These are phyloP conservation scores for Cyanophora paradoxa DNA, from an alignment of 78 protist species.

Conservation along the genomic window DNA sequence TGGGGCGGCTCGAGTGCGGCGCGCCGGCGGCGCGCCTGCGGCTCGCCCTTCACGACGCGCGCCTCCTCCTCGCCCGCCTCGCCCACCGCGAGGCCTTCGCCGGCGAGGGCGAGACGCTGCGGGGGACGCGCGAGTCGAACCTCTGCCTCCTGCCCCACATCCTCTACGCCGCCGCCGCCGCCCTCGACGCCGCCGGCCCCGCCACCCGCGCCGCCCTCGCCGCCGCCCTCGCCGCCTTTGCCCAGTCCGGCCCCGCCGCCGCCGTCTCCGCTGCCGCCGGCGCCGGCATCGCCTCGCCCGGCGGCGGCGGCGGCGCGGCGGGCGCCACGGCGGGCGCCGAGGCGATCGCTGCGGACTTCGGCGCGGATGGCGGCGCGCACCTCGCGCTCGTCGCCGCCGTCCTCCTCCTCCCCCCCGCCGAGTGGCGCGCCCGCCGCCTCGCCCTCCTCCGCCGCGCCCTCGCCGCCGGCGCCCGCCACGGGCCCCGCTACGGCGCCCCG, in stretches of 20 bases:
- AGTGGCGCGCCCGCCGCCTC: too few species aligned
- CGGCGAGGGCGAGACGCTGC: background rate
- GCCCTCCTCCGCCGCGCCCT: too few species aligned
- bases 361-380: background rate
- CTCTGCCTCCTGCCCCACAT: background rate
- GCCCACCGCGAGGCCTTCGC: slow-evolving; percentile 15
- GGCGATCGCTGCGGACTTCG: too few species aligned
- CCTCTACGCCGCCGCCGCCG: background rate
- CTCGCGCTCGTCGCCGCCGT: too few species aligned
- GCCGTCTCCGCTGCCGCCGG: background rate
- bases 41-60: slow-evolving; percentile 16
- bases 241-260: background rate
- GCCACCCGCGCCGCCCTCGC: background rate
- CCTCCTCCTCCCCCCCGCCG: too few species aligned
- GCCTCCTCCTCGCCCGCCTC: slow-evolving; percentile 18
- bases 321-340: too few species aligned
- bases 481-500: too few species aligned
- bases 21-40: background rate
- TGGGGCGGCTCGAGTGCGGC: too few species aligned
- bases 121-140: slow-evolving; percentile 24
- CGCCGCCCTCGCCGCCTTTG: background rate
- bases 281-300: background rate
- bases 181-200: background rate
- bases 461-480: too few species aligned
- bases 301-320: background rate